Conservation (phyloP, 306 rosid genomes). For the Argentina anserina region DNA sequence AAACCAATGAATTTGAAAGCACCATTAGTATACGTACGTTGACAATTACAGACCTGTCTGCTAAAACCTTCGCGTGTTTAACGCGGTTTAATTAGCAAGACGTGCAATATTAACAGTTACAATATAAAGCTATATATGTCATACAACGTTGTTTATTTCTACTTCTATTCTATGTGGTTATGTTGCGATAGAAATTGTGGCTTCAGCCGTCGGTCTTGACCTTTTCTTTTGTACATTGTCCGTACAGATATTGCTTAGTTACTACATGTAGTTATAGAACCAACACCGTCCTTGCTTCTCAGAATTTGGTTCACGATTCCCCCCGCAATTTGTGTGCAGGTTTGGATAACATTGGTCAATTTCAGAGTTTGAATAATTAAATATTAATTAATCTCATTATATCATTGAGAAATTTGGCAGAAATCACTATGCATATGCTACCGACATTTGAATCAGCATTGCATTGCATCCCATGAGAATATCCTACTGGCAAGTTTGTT, state of each 20-base stretch:
- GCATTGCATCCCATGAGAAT: not conserved
- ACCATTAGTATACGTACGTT: not conserved
- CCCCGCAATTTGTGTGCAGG: not conserved
- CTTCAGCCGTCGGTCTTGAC: not conserved
- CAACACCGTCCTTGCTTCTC: not conserved
- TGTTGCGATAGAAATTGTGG: not conserved
- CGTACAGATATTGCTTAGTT: not conserved
- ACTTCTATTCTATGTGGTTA: not conserved
- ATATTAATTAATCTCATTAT: not conserved
- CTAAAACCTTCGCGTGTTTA: not conserved
- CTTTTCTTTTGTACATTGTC: not conserved
- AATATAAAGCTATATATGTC: too few species aligned
- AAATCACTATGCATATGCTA: not conserved
- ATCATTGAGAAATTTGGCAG: not conserved
- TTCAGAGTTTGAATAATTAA: not conserved
- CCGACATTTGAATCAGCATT: too few species aligned
- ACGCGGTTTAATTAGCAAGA: not conserved
- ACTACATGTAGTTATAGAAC: not conserved
- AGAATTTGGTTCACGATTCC: not conserved
- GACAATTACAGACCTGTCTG: not conserved
- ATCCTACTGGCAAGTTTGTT: not conserved
- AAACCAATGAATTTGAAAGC: too few species aligned
- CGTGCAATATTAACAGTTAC: too few species aligned
- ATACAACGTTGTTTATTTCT: not conserved
- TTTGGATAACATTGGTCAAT: not conserved